These are phyloP conservation scores for Citrus sinensis DNA, from an alignment of 345 rosid species.

Conservation along the genomic window DNA sequence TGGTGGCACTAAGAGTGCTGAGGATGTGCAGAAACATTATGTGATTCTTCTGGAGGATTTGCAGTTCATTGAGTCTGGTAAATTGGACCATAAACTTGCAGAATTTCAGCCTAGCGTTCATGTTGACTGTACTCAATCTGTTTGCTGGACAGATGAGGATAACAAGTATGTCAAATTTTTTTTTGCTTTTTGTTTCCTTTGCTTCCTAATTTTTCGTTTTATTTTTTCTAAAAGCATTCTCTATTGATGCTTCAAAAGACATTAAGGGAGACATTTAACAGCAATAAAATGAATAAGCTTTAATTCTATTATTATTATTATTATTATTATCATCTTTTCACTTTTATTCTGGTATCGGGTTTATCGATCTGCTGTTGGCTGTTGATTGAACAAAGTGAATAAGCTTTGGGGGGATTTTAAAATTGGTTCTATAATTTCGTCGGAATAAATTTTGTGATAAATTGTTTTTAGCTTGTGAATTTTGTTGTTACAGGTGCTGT, in stretches of 20 bases:
- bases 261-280: not conserved
- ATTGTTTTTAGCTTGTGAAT: not conserved
- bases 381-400: not conserved
- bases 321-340: too few species aligned
- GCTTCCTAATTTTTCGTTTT: not conserved
- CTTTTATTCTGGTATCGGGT: too few species aligned
- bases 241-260: not conserved
- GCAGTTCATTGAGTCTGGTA: conserved; percentile 58
- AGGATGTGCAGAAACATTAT: conserved; percentile 60
- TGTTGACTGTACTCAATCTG: conserved; percentile 32
- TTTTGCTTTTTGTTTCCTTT: not conserved
- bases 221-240: too few species aligned
- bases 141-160: conserved; percentile 54
- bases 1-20: conserved; percentile 58
- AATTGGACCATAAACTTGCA: conserved; percentile 46
- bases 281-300: too few species aligned
- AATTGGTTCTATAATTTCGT: not conserved
- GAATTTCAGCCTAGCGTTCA: conserved; percentile 35
- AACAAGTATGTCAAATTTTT: conserved; percentile 34
- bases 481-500: not conserved
- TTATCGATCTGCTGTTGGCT: not conserved
- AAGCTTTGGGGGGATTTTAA: not conserved
- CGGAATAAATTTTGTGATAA: not conserved
- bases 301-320: too few species aligned
- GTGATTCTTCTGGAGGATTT: conserved; percentile 58